phyloP scores from a whole-genome alignment of 179 eudicot species.

The Patellifolia procumbens region DNA sequence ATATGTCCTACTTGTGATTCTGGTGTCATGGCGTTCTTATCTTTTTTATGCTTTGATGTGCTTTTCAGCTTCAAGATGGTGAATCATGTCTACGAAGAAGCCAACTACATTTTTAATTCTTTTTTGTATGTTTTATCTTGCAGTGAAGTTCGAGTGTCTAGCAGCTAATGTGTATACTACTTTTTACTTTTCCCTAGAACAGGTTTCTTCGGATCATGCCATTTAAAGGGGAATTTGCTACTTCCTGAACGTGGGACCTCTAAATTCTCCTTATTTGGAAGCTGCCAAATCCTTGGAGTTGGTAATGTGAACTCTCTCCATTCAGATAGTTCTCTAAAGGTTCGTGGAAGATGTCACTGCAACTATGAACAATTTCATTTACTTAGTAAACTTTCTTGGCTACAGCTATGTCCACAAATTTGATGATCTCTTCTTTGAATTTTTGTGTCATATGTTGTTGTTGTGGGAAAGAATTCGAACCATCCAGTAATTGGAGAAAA shows the following conservation, averaged over 20 bases:
- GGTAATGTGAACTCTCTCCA: conserved; percentile 6
- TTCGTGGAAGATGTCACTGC: not conserved
- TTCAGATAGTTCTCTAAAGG: conserved; percentile 20
- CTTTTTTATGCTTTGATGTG: too few relatives aligned
- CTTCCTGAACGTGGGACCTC: conserved; percentile 26
- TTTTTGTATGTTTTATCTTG: not conserved
- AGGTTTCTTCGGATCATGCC: conserved; percentile 27
- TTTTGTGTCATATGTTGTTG: too few relatives aligned
- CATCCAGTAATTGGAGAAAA: too few relatives aligned
- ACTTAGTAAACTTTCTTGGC: too few relatives aligned
- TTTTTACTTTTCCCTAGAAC: not conserved
- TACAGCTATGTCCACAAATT: too few relatives aligned
- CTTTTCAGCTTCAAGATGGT: too few relatives aligned
- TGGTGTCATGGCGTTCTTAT: too few relatives aligned
- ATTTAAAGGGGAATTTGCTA: conserved; percentile 13
- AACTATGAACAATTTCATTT: too few relatives aligned
- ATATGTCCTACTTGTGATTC: too few relatives aligned
- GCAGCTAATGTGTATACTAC: not conserved
- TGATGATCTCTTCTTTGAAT: not conserved
- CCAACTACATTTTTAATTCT: not conserved
- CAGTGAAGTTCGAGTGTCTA: not conserved
- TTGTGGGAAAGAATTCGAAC: too few relatives aligned
- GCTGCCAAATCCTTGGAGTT: conserved; percentile 8
- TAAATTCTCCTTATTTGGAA: conserved; percentile 19
- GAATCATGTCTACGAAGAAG: too few relatives aligned